Evolutionary conservation across 2,329 filamentous ascomycete genomes (phyloP), one percentile per base, ranked within the genome.

Genomic region (Cadophora sp.): DNA sequence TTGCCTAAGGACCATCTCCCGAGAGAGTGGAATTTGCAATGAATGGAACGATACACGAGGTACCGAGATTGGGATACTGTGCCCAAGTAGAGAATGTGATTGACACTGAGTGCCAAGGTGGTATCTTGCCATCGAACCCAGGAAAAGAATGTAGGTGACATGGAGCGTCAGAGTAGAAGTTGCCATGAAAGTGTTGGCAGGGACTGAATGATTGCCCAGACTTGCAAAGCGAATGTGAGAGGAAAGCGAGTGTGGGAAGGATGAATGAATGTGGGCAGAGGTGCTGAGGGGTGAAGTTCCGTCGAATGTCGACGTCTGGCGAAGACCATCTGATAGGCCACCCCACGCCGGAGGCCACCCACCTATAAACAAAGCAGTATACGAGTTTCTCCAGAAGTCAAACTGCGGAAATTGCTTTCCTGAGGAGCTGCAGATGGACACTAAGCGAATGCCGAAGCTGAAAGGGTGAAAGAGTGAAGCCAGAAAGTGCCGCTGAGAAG

Each of bases 1-100:
- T 55, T 56, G 48, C 50, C 62, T 26, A 43, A 50, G 34, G 40
- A 40, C 31, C 24, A 31, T 24, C 14, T 56, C 7, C 55, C 16
- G 34, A 65, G 26, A 65, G 63, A 65, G 22, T 65, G 63, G 53
- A 59, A 46, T 50, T 22, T 22, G 31, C 40, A 59, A 40, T 40
- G 55, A 37, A 7, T 40, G 55, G 9, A 59, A 40, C 16, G 55
- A 40, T 59, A 37, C 55, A 58, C 31, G 34, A 58, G 43, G 43
- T 48, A 48, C n/a, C 43, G 40, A 43, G 40, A 16, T 43, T 43
- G 40, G 14, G 14, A 48, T 48, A 22, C n/a, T n/a, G 43, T 22
- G 22, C 3, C 19, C 40, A 22, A 22, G 40, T 19, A 48, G 22
- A 48, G 43, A 22, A 48, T 48, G 43, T 48, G 19, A 5, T n/a